A percentile compares a stretch with the other conserved stretches of the same genome.
phyloP scores from a whole-genome alignment of 768 basidiomycete species.

The Mycena capillaripes region DNA sequence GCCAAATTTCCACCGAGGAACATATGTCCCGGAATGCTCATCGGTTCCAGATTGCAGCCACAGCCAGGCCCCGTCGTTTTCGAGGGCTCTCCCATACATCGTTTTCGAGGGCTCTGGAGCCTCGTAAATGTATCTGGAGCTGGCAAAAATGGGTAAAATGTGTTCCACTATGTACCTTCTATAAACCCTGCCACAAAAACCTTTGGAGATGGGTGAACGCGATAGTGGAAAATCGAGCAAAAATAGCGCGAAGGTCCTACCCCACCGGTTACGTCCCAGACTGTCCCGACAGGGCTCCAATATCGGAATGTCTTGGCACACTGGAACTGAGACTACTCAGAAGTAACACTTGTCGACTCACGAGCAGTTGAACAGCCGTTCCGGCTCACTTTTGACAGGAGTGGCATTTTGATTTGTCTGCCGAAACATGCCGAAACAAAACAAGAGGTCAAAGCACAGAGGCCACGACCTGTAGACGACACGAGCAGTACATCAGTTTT shows the following conservation, averaged over 20 bases:
- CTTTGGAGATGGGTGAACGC: too few species aligned
- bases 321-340: too few species aligned
- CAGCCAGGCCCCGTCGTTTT: too few species aligned
- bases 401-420: slow-evolving; percentile 3
- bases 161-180: neutral
- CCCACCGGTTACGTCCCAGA: too few species aligned
- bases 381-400: neutral
- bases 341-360: neutral
- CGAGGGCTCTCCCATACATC: too few species aligned
- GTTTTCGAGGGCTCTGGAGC: too few species aligned
- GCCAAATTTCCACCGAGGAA: slow-evolving; percentile 15
- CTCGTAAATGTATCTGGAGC: neutral
- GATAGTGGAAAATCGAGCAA: too few species aligned
- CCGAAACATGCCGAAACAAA: slow-evolving; percentile 8
- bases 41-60: too few species aligned
- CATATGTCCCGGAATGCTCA: neutral
- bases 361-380: neutral
- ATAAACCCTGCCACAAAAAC: too few species aligned
- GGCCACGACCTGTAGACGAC: slow-evolving; percentile 8
- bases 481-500: neutral
- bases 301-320: too few species aligned
- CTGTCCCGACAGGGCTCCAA: too few species aligned
- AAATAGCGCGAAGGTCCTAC: too few species aligned
- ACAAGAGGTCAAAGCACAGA: slow-evolving; percentile 1
- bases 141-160: neutral